Percentiles rank a stretch among this genome's conserved stretches.
phyloP scores from a whole-genome alignment of 208 protist species.

The Trichomonas vaginalis region DNA sequence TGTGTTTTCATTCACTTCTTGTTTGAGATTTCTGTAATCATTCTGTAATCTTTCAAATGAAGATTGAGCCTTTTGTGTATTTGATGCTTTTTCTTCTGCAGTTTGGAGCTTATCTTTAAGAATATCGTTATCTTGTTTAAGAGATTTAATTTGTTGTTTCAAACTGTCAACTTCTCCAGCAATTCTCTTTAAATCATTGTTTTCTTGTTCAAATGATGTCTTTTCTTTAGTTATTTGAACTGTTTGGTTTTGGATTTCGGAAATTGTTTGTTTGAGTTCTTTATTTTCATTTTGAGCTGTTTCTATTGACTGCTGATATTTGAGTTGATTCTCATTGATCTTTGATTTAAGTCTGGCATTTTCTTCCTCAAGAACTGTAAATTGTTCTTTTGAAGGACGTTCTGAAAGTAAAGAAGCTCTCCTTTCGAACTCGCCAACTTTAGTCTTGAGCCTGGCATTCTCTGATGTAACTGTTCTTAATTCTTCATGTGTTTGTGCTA shows the following conservation, averaged over 20 bases:
- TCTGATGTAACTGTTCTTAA: background rate
- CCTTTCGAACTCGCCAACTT: background rate
- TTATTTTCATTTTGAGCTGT: background rate
- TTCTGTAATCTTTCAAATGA: background rate
- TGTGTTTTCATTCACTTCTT: background rate
- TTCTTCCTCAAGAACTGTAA: background rate
- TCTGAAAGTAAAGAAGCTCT: background rate
- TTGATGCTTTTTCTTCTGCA: background rate
- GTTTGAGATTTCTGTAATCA: background rate
- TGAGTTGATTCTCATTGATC: background rate
- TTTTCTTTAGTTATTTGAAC: background rate
- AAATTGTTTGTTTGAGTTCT: background rate
- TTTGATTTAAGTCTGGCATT: background rate
- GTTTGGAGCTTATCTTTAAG: background rate
- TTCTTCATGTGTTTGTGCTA: background rate
- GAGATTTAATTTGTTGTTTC: background rate
- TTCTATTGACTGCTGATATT: background rate
- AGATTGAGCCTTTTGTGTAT: background rate
- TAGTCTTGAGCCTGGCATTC: background rate
- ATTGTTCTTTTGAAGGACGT: background rate
- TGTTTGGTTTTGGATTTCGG: background rate
- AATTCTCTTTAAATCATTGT: background rate
- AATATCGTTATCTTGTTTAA: background rate
- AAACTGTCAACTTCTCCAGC: background rate
- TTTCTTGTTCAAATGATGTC: background rate